Evolutionary conservation across 768 basidiomycete species (phyloP).

Genomic region (Melanogaster broomeanus): DNA sequence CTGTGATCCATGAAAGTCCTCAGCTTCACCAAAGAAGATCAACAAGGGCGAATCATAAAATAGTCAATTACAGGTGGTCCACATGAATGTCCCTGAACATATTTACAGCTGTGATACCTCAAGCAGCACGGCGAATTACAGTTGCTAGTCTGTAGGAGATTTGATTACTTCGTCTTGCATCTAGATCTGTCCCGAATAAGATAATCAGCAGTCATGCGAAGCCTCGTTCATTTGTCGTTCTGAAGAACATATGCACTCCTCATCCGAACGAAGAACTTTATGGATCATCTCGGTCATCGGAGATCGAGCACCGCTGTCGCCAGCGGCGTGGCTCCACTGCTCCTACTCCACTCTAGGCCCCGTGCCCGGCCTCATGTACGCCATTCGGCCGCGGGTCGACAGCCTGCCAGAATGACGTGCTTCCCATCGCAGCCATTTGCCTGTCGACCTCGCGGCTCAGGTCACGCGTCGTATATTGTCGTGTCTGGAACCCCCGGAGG

Average conservation of each 20-base stretch:
- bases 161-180: too few species aligned
- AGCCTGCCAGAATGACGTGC: neutral
- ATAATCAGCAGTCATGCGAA: too few species aligned
- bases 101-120: too few species aligned
- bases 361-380: neutral
- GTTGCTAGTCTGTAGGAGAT: too few species aligned
- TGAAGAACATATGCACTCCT: neutral
- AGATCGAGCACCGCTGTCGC: neutral
- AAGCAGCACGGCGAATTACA: too few species aligned
- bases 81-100: neutral
- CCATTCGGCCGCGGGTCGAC: neutral
- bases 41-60: too few species aligned
- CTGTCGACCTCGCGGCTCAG: conserved; percentile 1
- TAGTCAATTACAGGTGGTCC: neutral
- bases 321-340: neutral
- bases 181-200: too few species aligned
- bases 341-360: neutral
- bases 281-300: neutral
- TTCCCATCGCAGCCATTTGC: neutral
- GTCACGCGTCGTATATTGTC: neutral
- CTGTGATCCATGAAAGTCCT: too few species aligned
- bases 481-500: conserved; percentile 11
- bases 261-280: neutral
- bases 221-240: too few species aligned
- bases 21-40: too few species aligned